phyloP scores from a whole-genome alignment of 805 yeast genomes.

The Saitoella complicata region DNA sequence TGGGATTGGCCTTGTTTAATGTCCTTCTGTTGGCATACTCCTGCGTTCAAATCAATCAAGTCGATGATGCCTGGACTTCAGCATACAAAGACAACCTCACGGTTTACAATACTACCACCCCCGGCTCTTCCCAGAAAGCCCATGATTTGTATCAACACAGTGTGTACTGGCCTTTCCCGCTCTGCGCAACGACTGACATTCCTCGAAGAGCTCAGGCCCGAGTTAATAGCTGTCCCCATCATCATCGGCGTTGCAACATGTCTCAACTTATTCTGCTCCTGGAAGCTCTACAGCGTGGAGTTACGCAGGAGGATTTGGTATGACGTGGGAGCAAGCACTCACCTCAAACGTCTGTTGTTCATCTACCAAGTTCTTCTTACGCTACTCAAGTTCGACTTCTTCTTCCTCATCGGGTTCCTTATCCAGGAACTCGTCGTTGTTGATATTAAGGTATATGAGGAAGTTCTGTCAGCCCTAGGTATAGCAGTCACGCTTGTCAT shows the following conservation, averaged over 20 bases:
- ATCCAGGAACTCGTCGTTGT: constrained; percentile 34
- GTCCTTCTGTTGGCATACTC: no score
- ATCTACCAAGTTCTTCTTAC: constrained; percentile 27
- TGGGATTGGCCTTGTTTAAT: no score
- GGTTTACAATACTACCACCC: no score
- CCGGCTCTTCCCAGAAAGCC: no score
- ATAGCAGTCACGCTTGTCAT: constrained; percentile 29
- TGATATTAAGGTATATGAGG: constrained; percentile 26
- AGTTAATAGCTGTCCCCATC: constrained; percentile 27
- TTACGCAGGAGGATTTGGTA: constrained; percentile 34
- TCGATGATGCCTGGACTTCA: no score
- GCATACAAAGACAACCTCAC: no score
- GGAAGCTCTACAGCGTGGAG: constrained; percentile 22
- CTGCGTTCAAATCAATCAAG: no score
- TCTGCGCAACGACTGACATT: no score
- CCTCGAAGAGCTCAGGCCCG: no score
- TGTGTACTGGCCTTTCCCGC: no score
- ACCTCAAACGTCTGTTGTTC: constrained; percentile 24
- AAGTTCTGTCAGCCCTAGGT: constrained; percentile 30
- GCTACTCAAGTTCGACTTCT: constrained; percentile 27
- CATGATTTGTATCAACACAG: no score
- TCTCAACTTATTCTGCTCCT: constrained; percentile 20
- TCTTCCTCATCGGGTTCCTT: constrained; percentile 35
- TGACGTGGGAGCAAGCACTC: constrained; percentile 32
- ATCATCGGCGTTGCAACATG: constrained; percentile 26